Conservation (phyloP, 257 asterid species). For the Orobanche coerulescens region DNA sequence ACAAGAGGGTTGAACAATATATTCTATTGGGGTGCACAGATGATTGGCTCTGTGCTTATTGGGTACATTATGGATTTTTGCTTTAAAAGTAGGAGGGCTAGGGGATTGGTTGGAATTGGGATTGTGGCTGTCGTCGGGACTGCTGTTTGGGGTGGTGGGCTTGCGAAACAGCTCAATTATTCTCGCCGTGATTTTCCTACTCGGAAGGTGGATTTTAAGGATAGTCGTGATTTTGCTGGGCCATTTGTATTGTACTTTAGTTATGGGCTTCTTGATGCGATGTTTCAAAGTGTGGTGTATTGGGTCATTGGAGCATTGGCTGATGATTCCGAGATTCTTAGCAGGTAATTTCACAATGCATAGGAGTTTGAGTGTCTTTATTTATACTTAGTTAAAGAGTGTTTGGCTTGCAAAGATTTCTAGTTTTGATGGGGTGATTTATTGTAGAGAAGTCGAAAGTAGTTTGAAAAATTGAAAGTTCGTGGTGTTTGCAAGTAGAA, state of each 20-base stretch:
- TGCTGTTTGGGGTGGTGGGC: conserved; percentile 87
- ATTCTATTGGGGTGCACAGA: conserved; percentile 67
- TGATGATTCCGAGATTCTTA: conserved; percentile 82
- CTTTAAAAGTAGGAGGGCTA: conserved; percentile 73
- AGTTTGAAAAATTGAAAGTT: no score
- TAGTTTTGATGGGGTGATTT: no score
- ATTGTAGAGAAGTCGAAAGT: no score
- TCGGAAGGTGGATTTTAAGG: conserved; percentile 61
- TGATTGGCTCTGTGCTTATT: conserved; percentile 68
- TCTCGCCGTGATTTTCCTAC: conserved; percentile 30
- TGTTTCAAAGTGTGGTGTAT: conserved; percentile 91
- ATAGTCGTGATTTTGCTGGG: conserved; percentile 61
- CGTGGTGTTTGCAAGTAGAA: no score
- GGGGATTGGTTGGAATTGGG: conserved; percentile 29
- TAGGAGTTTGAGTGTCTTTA: no score
- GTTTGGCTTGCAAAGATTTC: no score
- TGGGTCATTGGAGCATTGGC: conserved; percentile 90
- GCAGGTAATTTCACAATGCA: conserved; percentile 50
- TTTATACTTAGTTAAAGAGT: no score
- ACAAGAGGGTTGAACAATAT: conserved; percentile 67
- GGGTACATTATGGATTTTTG: conserved; percentile 50
- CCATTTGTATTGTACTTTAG: conserved; percentile 73
- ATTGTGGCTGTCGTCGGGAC: conserved; percentile 48
- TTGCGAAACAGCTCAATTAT: conserved; percentile 55
- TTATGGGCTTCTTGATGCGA: conserved; percentile 86